These are phyloP conservation scores for Rhipidocladum racemiflorum DNA, from an alignment of 176 grass and related monocot species.

Conservation along the genomic window DNA sequence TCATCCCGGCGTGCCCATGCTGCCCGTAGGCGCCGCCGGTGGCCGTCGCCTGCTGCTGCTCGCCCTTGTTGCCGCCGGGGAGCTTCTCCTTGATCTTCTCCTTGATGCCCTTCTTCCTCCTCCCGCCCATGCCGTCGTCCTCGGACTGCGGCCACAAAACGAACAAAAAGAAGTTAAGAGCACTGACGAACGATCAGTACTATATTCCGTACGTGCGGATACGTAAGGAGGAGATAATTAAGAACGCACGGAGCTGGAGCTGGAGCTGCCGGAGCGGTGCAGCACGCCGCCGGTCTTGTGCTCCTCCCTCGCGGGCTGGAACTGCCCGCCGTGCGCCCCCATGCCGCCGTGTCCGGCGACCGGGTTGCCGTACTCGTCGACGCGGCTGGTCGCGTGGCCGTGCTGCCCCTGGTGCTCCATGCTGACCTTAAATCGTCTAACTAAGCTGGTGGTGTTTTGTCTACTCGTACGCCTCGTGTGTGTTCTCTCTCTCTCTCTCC, in stretches of 20 bases:
- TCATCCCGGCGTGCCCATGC: slow-evolving; percentile 23
- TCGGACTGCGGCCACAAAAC: slow-evolving; percentile 35
- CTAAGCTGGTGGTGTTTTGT: neutral
- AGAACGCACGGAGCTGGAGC: slow-evolving; percentile 48
- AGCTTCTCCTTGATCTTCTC: slow-evolving; percentile 73
- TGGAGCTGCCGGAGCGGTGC: slow-evolving; percentile 52
- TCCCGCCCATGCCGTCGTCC: slow-evolving; percentile 47
- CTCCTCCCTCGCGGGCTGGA: slow-evolving; percentile 33
- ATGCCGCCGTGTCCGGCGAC: neutral
- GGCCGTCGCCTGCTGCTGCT: neutral
- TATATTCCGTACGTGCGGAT: neutral
- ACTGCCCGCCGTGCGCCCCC: slow-evolving; percentile 30
- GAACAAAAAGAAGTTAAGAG: neutral
- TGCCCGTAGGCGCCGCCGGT: neutral
- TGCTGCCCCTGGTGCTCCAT: slow-evolving; percentile 35
- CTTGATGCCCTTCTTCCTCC: slow-evolving; percentile 60
- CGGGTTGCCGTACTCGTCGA: slow-evolving; percentile 47
- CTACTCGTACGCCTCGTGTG: no score
- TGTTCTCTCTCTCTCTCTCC: neutral
- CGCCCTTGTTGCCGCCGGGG: slow-evolving; percentile 29
- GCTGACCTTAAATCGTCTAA: neutral
- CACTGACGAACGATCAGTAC: neutral
- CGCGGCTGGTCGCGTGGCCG: slow-evolving; percentile 8
- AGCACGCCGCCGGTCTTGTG: slow-evolving; percentile 35
- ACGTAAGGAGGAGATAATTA: neutral